Conservation (phyloP, 805 yeast species). For the Yamadazyma paraphyllophila region DNA sequence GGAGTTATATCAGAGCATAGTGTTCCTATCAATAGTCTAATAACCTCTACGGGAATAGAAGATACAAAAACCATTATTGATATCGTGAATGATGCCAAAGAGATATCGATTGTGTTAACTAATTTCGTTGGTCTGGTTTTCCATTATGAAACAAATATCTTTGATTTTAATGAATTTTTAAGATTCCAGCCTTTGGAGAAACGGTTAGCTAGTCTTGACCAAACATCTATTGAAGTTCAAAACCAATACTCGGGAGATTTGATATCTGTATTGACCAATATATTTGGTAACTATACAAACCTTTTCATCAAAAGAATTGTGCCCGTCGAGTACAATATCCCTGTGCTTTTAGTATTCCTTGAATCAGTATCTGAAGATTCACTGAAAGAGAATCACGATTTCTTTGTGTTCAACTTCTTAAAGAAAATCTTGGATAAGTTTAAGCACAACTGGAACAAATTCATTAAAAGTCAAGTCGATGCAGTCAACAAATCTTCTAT, state of each 20-base stretch:
- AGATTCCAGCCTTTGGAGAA: conserved; percentile 24
- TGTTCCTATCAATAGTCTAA: neutral
- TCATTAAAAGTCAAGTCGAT: conserved; percentile 53
- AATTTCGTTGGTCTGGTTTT: conserved; percentile 40
- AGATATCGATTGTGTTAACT: conserved; percentile 36
- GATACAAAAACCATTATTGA: conserved; percentile 35
- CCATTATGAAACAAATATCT: conserved; percentile 35
- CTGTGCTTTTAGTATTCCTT: conserved; percentile 30
- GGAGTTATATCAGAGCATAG: neutral
- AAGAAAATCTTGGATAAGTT: conserved; percentile 52
- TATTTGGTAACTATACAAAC: conserved; percentile 45
- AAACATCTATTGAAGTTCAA: conserved; percentile 27
- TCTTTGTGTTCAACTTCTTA: conserved; percentile 46
- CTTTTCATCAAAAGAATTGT: conserved; percentile 32
- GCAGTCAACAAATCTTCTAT: conserved; percentile 32
- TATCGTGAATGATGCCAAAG: conserved; percentile 33
- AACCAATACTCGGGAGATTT: conserved; percentile 50
- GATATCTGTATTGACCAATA: conserved; percentile 41
- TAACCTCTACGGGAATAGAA: conserved; percentile 22
- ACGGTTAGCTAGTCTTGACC: conserved; percentile 30
- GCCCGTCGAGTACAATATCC: conserved; percentile 36
- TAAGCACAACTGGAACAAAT: conserved; percentile 55
- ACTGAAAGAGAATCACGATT: conserved; percentile 64
- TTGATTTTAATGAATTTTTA: conserved; percentile 31
- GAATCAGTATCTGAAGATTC: conserved; percentile 31